Base-by-base conservation (phyloP, 208 protist genomes). In the Histomonas meleagridis region DNA sequence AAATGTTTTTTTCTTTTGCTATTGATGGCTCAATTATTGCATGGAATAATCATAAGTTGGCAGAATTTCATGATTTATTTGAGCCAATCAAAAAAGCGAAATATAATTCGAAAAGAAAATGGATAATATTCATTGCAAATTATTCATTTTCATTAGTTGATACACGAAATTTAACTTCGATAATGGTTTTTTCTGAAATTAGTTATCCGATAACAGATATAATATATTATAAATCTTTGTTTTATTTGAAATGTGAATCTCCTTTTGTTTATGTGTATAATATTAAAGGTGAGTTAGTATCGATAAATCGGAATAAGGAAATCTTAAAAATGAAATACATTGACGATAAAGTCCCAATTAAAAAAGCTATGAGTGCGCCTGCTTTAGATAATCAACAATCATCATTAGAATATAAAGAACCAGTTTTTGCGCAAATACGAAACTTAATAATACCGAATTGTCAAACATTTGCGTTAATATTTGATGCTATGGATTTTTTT, bases 371-470 rank as follows among this genome's bases (percentile, higher is more conserved):
- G n/a, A n/a, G n/a, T n/a, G n/a, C n/a, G n/a, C n/a, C n/a, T n/a
- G n/a, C n/a, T n/a, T n/a, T n/a, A n/a, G n/a, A n/a, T n/a, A n/a
- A n/a, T n/a, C n/a, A n/a, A n/a, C n/a, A n/a, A n/a, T n/a, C n/a
- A n/a, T n/a, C n/a, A n/a, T n/a, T n/a, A n/a, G n/a, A n/a, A n/a
- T n/a, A n/a, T n/a, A n/a, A n/a, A n/a, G n/a, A n/a, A n/a, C n/a
- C n/a, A n/a, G n/a, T n/a, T n/a, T n/a, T n/a, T n/a, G n/a, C n/a
- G n/a, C n/a, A n/a, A n/a, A n/a, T n/a, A n/a, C n/a, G n/a, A n/a
- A n/a, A n/a, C 4, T 23, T 81, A n/a, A 81, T 51, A n/a, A 81
- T 81, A 43, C 70, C 70, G 3, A 81, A 81, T 81, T 81, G 70
- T 51, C 70, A 81, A 51, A 81, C 70, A n/a, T 81, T 81, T 81